Evolutionary conservation across 805 yeast genomes (phyloP).

Genomic region (Scheffersomyces ergatensis): DNA sequence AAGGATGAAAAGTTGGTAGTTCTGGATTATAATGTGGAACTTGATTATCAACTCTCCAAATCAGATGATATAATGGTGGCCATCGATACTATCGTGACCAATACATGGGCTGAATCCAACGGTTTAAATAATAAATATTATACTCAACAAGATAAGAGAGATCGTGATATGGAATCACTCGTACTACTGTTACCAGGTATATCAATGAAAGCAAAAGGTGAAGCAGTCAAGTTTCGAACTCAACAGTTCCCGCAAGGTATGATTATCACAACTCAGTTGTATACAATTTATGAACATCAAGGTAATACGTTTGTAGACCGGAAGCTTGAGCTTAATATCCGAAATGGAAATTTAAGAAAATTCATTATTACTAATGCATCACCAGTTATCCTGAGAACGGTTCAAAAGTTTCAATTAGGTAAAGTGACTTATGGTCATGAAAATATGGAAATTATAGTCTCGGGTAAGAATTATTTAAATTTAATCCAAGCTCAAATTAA

Average conservation of each 20-base stretch:
- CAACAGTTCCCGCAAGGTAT: slow-evolving; percentile 37
- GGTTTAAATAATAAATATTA: slow-evolving; percentile 20
- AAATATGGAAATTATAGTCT: slow-evolving; percentile 36
- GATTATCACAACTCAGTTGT: slow-evolving; percentile 46
- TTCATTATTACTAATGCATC: slow-evolving; percentile 43
- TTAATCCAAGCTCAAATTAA: slow-evolving; percentile 13
- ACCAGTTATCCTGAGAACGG: slow-evolving; percentile 40
- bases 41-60: slow-evolving; percentile 35
- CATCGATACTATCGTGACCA: slow-evolving; percentile 27
- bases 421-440: slow-evolving; percentile 43
- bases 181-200: slow-evolving; percentile 34
- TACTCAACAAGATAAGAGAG: not conserved
- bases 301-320: slow-evolving; percentile 52
- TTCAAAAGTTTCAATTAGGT: slow-evolving; percentile 27
- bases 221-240: slow-evolving; percentile 30
- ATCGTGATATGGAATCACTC: slow-evolving; percentile 19
- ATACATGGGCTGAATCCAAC: slow-evolving; percentile 39
- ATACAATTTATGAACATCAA: slow-evolving; percentile 42
- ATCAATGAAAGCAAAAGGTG: slow-evolving; percentile 33
- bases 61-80: slow-evolving; percentile 29
- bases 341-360: slow-evolving; percentile 35
- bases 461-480: slow-evolving; percentile 18
- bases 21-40: slow-evolving; percentile 35
- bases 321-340: slow-evolving; percentile 33
- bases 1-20: slow-evolving; percentile 11